These are phyloP conservation scores for Mortierella sp. DNA, from an alignment of 371 early-diverging fungal species.

Conservation along the genomic window DNA sequence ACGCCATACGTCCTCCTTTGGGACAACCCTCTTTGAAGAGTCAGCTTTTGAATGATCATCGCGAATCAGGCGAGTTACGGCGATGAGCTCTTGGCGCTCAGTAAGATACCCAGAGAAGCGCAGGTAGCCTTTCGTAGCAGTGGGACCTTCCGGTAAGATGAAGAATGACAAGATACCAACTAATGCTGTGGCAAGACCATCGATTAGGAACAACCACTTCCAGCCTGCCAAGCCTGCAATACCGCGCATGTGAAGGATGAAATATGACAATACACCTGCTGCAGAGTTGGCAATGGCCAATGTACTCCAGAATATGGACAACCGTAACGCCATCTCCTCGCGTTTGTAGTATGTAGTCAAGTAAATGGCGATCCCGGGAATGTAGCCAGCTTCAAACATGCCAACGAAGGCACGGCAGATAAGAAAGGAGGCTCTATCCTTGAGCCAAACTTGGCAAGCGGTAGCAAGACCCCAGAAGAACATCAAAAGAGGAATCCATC, in stretches of 20 bases:
- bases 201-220: slow-evolving; percentile 70
- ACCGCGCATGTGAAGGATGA: slow-evolving; percentile 67
- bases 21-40: slow-evolving; percentile 55
- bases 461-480: slow-evolving; percentile 72
- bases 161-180: slow-evolving; percentile 61
- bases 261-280: slow-evolving; percentile 71
- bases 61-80: slow-evolving; percentile 66
- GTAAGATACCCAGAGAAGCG: slow-evolving; percentile 63
- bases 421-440: slow-evolving; percentile 50
- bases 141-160: slow-evolving; percentile 62
- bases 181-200: slow-evolving; percentile 65
- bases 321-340: slow-evolving; percentile 67
- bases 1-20: slow-evolving; percentile 59
- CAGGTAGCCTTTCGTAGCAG: slow-evolving; percentile 57
- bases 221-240: slow-evolving; percentile 68
- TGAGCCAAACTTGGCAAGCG: slow-evolving; percentile 59
- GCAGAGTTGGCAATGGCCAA: slow-evolving; percentile 69
- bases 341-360: slow-evolving; percentile 72
- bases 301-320: slow-evolving; percentile 73
- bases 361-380: slow-evolving; percentile 70
- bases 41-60: slow-evolving; percentile 65
- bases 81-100: slow-evolving; percentile 63
- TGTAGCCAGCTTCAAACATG: slow-evolving; percentile 67
- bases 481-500: slow-evolving; percentile 75
- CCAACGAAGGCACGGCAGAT: slow-evolving; percentile 55